phyloP scores from a whole-genome alignment of 768 basidiomycete genomes.

The Tulasnella calospora region DNA sequence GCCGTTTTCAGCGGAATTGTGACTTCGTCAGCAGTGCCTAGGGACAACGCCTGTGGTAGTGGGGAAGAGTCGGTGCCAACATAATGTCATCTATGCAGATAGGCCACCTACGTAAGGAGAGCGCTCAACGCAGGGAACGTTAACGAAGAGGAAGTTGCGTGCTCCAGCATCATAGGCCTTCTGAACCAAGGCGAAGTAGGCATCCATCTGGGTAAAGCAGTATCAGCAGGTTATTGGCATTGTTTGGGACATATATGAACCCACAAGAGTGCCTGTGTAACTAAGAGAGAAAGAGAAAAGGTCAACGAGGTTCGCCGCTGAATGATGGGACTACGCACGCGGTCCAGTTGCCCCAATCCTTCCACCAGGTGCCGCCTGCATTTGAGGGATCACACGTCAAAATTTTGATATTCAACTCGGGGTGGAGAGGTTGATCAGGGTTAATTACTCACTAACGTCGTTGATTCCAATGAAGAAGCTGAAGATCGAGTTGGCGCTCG shows the following conservation, averaged over 20 bases:
- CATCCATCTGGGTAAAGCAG: conserved; percentile 35
- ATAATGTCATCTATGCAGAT: too few species aligned
- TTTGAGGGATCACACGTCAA: background rate
- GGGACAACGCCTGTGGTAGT: background rate
- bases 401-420: background rate
- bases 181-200: conserved; percentile 45
- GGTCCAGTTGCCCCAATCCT: background rate
- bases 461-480: conserved; percentile 71
- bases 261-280: background rate
- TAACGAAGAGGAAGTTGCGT: conserved; percentile 59
- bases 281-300: background rate
- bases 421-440: background rate
- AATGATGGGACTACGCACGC: background rate
- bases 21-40: background rate
- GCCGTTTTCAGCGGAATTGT: conserved; percentile 32
- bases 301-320: background rate
- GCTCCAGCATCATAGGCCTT: conserved; percentile 48
- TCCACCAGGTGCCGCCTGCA: background rate
- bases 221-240: conserved; percentile 12
- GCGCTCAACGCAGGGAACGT: conserved; percentile 54
- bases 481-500: conserved; percentile 53
- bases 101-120: conserved; percentile 51
- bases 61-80: background rate
- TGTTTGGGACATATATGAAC: conserved; percentile 30
- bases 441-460: conserved; percentile 44